phyloP scores from a whole-genome alignment of 192 early-diverging fungal genomes.

The Linnemannia exigua region DNA sequence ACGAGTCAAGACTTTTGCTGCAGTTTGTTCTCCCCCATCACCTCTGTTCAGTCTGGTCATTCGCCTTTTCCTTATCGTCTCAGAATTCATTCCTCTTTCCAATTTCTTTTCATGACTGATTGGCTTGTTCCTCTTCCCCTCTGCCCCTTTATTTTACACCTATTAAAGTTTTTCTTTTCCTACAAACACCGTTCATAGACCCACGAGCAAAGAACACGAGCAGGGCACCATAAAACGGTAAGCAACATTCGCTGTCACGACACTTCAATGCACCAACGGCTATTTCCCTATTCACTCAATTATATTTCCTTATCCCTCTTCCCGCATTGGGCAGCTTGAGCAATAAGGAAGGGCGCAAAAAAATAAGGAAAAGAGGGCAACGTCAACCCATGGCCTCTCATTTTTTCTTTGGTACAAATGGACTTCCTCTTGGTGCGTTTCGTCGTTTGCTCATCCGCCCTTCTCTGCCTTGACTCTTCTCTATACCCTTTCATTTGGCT shows the following conservation, averaged over 20 bases:
- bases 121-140: not conserved
- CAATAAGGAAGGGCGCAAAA: not conserved
- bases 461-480: not conserved
- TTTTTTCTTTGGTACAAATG: no score
- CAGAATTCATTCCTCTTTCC: not conserved
- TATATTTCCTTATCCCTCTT: not conserved
- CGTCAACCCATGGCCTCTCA: not conserved
- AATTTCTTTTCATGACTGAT: not conserved
- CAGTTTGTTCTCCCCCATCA: not conserved
- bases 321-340: not conserved
- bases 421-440: not conserved
- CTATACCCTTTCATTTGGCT: no score
- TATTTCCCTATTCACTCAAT: not conserved
- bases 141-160: not conserved
- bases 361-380: not conserved
- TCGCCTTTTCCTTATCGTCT: not conserved
- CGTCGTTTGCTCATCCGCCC: not conserved
- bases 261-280: not conserved
- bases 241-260: not conserved
- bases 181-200: not conserved
- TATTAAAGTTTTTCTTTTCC: not conserved
- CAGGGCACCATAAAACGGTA: not conserved
- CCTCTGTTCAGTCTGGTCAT: not conserved
- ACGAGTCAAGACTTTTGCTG: not conserved
- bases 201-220: not conserved